phyloP scores from a whole-genome alignment of 2,329 filamentous ascomycete genomes.

The Colletotrichum sp. region DNA sequence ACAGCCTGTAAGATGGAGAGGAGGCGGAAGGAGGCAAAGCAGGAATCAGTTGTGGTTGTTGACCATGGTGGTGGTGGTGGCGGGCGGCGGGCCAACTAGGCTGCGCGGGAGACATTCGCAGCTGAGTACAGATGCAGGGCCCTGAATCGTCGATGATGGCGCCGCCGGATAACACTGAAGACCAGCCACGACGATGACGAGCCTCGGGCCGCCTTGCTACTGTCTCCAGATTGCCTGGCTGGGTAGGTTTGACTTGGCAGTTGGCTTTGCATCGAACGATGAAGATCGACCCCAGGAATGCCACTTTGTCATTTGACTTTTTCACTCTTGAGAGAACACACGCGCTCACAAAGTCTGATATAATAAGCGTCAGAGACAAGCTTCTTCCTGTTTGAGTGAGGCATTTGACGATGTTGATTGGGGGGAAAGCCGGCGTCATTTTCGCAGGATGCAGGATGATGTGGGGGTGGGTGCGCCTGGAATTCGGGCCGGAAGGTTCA shows the following conservation, averaged over 20 bases:
- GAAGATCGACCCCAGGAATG: background rate
- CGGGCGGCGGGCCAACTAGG: background rate
- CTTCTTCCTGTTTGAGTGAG: constrained; percentile 6
- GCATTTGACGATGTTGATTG: constrained; percentile 15
- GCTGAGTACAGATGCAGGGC: background rate
- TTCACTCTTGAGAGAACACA: background rate
- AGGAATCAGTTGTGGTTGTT: constrained; percentile 3
- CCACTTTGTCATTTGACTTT: constrained; percentile 1
- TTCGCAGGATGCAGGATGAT: constrained; percentile 3
- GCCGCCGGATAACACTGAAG: background rate
- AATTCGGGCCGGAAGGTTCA: constrained; percentile 12
- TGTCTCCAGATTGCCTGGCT: background rate
- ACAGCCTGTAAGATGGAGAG: constrained; percentile 3
- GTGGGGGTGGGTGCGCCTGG: constrained; percentile 9
- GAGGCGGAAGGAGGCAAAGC: background rate
- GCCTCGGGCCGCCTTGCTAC: background rate
- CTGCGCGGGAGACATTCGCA: background rate
- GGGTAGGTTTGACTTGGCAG: background rate
- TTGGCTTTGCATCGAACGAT: background rate
- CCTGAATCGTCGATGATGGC: background rate
- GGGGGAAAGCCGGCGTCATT: background rate
- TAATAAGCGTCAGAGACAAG: background rate
- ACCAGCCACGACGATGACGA: constrained; percentile 5
- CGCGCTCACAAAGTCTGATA: background rate
- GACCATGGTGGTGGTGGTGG: background rate